Evolutionary conservation across 805 yeast genomes (phyloP), one percentile per base, ranked within the genome.

Genomic region (Middelhovenomyces tepae): DNA sequence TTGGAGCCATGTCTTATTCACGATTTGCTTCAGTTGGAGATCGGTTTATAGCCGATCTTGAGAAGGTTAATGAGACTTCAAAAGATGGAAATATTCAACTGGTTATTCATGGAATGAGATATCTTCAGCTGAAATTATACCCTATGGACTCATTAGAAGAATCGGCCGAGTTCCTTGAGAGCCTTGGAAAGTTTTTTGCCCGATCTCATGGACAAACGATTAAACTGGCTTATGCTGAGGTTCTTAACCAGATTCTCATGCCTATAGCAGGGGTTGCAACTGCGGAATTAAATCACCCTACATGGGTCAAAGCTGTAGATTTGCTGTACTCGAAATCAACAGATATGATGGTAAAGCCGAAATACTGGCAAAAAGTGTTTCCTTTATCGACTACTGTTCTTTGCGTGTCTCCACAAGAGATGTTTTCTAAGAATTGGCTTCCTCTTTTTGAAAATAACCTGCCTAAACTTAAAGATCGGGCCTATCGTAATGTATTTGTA

Each of bases 211-310:
- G 78, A 42, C 74, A 75, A 32, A 67, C 75, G 3, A 65, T 89
- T 1, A 65, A 75, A 21, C 64, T 71, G 37, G 87, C 94, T 2
- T 93, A 89, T 51, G 81, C 91, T 29, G 94, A 85, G 43, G 94
- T 85, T 1, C 64, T 87, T 24, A 69, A 79, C 36, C 77, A 73
- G 34, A 67, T 91, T 16, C 58, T 91, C 2, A 59, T 85, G 25
- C 93, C 96, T 0, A 55, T 91, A 16, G 93, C 96, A 0, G 89
- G 84, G 6, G 66, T 75, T 1, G 65, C 87, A 20, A 84, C 95
- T 0, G 97, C 95, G 0, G 99, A 91, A 52, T 87, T 85, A 1
- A 89, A 91, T 49, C 94, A 89, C 53, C 98, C 98, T 3, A 75
- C 80, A 1, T 91, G 98, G 99, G 76, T 78, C 0, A 82, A 75